Percentiles rank a stretch among this genome's conserved stretches.
Evolutionary conservation across 2,329 filamentous ascomycete genomes (phyloP).

Genomic region (Thyridium curvatum): DNA sequence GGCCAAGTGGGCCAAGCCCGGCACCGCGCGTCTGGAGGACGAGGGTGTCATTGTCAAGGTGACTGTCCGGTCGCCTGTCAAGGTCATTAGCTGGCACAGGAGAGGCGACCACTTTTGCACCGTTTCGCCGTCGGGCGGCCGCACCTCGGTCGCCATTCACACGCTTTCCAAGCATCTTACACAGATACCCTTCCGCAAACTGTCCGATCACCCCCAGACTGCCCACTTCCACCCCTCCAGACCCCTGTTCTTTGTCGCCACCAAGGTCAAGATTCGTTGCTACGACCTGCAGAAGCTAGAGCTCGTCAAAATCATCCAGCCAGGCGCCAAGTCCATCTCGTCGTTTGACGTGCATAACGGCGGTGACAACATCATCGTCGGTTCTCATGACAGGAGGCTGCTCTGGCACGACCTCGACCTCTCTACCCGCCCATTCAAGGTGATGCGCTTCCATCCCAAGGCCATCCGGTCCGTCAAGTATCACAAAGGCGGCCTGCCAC

Average conservation of each 20-base stretch:
- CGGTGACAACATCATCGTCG: constrained; percentile 89
- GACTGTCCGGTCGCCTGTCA: constrained; percentile 73
- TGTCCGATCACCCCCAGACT: constrained; percentile 72
- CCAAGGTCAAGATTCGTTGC: constrained; percentile 84
- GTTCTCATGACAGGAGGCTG: constrained; percentile 75
- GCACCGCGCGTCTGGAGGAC: constrained; percentile 59
- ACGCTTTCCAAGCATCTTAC: constrained; percentile 92
- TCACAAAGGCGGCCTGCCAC: constrained; percentile 69
- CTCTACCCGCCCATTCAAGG: constrained; percentile 87
- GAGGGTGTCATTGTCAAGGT: constrained; percentile 75
- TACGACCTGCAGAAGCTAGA: constrained; percentile 92
- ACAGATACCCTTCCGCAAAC: constrained; percentile 81
- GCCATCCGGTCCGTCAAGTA: constrained; percentile 86
- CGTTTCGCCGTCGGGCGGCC: constrained; percentile 74
- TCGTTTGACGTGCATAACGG: constrained; percentile 82
- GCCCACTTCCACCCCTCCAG: constrained; percentile 92
- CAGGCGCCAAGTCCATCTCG: constrained; percentile 88
- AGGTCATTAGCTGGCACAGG: constrained; percentile 89
- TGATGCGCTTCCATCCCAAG: constrained; percentile 87
- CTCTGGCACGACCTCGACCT: constrained; percentile 97
- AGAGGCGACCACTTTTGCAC: constrained; percentile 92
- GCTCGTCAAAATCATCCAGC: constrained; percentile 86
- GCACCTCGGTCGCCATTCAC: constrained; percentile 84
- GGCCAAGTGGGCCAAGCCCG: constrained; percentile 79
- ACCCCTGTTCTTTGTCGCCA: constrained; percentile 93